Conservation (phyloP, 148 eudicot genomes). For the Rhododendron simsii region DNA sequence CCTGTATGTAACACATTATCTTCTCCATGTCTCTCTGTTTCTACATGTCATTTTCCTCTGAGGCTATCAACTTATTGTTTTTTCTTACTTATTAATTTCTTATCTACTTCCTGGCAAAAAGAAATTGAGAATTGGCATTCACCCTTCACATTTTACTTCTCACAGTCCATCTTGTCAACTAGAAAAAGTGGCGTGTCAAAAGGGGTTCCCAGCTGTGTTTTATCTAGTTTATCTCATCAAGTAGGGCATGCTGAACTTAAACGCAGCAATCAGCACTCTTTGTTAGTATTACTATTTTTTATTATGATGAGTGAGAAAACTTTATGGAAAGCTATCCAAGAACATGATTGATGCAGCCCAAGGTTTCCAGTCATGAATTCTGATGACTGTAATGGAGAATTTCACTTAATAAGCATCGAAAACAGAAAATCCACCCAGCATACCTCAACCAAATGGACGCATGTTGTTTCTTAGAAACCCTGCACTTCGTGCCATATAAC, state of each 20-base stretch:
- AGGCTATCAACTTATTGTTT: background rate
- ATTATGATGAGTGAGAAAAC: background rate
- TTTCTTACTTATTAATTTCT: background rate
- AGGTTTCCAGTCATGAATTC: background rate
- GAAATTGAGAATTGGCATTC: background rate
- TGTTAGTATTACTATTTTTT: background rate
- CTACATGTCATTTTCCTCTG: background rate
- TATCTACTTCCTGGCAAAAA: background rate
- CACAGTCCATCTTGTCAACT: background rate
- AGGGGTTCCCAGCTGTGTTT: background rate
- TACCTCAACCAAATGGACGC: no score
- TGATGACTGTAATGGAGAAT: no score
- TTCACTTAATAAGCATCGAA: no score
- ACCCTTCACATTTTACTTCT: background rate
- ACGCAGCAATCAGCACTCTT: background rate
- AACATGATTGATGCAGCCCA: background rate
- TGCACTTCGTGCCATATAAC: no score
- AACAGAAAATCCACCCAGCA: no score
- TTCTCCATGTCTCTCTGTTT: background rate
- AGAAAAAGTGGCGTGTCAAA: background rate
- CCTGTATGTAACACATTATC: constrained; percentile 46
- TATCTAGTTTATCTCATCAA: background rate
- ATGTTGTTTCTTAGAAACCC: no score
- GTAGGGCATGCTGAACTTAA: background rate
- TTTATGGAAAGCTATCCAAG: background rate